phyloP scores from a whole-genome alignment of 441 rosid genomes.

The Viola pubescens region DNA sequence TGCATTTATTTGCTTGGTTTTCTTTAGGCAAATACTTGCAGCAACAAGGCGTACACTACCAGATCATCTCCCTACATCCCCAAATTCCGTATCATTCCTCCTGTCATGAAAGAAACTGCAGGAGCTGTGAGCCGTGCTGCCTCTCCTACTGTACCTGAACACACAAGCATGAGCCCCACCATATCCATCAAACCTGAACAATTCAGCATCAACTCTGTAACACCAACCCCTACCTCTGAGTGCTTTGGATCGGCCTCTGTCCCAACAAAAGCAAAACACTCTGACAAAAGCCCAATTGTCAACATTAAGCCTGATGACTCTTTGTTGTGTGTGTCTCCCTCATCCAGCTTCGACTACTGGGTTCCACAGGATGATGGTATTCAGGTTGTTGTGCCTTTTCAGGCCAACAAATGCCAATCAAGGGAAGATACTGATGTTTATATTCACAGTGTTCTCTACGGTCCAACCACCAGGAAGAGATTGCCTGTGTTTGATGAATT shows the following conservation, averaged over 20 bases:
- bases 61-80: slow-evolving; percentile 20
- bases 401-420: slow-evolving; percentile 9
- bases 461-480: slow-evolving; percentile 29
- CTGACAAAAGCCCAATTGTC: slow-evolving; percentile 3
- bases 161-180: background rate
- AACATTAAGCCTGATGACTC: background rate
- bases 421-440: slow-evolving; percentile 26
- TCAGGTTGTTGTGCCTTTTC: slow-evolving; percentile 27
- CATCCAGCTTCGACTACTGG: slow-evolving; percentile 22
- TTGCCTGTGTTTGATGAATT: slow-evolving; percentile 28
- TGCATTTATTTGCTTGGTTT: slow-evolving; percentile 13
- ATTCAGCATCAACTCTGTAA: slow-evolving; percentile 11
- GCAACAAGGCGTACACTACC: slow-evolving; percentile 5
- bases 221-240: slow-evolving; percentile 6
- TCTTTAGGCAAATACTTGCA: slow-evolving; percentile 21
- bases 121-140: slow-evolving; percentile 12
- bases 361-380: slow-evolving; percentile 49
- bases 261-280: background rate
- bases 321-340: background rate
- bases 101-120: slow-evolving; percentile 12
- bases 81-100: slow-evolving; percentile 21
- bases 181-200: slow-evolving; percentile 11
- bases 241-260: background rate
- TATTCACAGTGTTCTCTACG: slow-evolving; percentile 25
- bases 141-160: slow-evolving; percentile 10